Conservation (phyloP, 495 filamentous ascomycete genomes). For the Penicillium bialowiezense region DNA sequence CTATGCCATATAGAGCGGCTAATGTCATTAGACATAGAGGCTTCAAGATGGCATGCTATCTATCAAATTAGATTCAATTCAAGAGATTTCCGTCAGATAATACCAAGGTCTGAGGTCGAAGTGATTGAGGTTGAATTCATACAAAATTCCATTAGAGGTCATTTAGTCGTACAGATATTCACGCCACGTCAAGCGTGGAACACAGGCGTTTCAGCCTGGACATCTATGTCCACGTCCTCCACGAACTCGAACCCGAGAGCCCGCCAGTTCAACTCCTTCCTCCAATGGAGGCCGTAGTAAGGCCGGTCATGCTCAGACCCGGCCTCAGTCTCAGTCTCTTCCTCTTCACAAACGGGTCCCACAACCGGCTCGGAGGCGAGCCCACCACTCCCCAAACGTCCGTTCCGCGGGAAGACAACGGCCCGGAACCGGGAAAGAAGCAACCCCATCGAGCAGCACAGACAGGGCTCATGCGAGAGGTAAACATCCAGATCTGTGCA, state of each 20-base stretch:
- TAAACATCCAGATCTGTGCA: constrained; percentile 91
- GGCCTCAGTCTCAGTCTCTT: constrained; percentile 2
- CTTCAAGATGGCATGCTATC: too few species aligned
- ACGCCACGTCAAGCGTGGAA: constrained; percentile 26
- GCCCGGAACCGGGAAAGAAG: constrained; percentile 84
- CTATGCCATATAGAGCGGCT: too few species aligned
- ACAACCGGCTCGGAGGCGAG: constrained; percentile 38
- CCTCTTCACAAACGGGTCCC: constrained; percentile 11
- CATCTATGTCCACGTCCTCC: constrained; percentile 17
- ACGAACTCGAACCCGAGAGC: constrained; percentile 80
- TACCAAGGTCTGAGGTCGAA: too few species aligned
- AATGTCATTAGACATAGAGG: too few species aligned
- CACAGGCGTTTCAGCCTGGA: not conserved
- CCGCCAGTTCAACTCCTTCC: constrained; percentile 92
- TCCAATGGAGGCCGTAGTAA: constrained; percentile 84
- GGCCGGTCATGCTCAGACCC: constrained; percentile 49
- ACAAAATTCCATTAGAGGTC: too few species aligned
- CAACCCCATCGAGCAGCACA: constrained; percentile 95
- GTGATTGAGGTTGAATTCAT: too few species aligned
- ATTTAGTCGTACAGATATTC: too few species aligned
- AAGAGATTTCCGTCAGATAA: too few species aligned
- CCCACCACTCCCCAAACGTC: constrained; percentile 38
- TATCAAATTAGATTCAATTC: too few species aligned
- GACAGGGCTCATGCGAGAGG: constrained; percentile 88
- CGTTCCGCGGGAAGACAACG: constrained; percentile 68